phyloP scores from a whole-genome alignment of 768 basidiomycete genomes.

The Lentinula raphanica region DNA sequence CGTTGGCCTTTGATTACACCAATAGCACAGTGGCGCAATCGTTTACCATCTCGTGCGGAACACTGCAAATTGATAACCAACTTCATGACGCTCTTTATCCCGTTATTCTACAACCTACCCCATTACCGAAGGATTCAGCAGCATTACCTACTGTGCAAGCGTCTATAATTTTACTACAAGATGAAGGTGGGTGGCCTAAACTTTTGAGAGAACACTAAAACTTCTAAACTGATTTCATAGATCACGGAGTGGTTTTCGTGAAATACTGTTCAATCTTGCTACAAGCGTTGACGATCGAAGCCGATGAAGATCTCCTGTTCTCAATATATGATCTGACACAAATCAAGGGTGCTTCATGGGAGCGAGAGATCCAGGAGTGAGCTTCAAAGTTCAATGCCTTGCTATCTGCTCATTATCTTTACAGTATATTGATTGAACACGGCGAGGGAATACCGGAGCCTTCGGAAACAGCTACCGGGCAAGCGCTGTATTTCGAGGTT shows the following conservation, averaged over 20 bases:
- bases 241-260: constrained; percentile 96
- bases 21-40: constrained; percentile 76
- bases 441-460: constrained; percentile 69
- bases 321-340: constrained; percentile 88
- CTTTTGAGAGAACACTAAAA: neutral
- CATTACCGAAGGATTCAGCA: constrained; percentile 72
- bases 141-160: constrained; percentile 86
- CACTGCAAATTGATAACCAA: constrained; percentile 94
- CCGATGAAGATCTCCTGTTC: constrained; percentile 96
- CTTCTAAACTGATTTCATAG: constrained; percentile 34
- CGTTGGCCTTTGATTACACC: constrained; percentile 79
- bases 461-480: constrained; percentile 55
- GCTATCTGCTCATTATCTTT: neutral
- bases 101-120: constrained; percentile 91
- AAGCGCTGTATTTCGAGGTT: constrained; percentile 91
- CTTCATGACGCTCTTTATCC: constrained; percentile 94
- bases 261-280: constrained; percentile 94
- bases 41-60: constrained; percentile 76
- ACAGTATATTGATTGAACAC: constrained; percentile 67
- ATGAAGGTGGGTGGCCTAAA: constrained; percentile 60
- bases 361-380: constrained; percentile 71
- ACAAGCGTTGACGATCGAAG: constrained; percentile 90
- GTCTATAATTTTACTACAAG: constrained; percentile 86
- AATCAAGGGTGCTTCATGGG: constrained; percentile 89
- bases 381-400: constrained; percentile 14